Evolutionary conservation across 441 rosid genomes (phyloP).

Genomic region (Erodium texanum): DNA sequence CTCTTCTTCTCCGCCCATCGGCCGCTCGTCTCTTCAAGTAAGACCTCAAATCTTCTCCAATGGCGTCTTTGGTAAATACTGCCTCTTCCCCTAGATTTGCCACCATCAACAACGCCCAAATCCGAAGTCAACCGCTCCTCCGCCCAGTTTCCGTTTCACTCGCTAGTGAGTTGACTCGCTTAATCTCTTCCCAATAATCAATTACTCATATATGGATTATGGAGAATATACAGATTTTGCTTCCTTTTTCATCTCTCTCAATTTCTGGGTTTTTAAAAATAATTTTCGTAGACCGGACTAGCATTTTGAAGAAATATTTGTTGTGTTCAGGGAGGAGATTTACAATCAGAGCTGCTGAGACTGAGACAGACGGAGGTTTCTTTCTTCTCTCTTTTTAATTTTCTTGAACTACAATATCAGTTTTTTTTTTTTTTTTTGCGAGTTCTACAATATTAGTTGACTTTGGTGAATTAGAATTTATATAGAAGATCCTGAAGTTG

Average conservation of each 20-base stretch:
- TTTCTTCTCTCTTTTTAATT: neutral
- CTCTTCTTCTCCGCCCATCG: neutral
- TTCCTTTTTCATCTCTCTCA: neutral
- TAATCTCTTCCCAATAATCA: neutral
- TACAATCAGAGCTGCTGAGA: slow-evolving; percentile 71
- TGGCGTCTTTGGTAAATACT: slow-evolving; percentile 58
- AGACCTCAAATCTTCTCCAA: slow-evolving; percentile 19
- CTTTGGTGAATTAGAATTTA: too few relatives aligned
- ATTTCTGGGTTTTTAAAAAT: neutral
- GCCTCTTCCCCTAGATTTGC: slow-evolving; percentile 39
- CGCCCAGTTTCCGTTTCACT: slow-evolving; percentile 30
- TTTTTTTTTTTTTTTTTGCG: too few relatives aligned
- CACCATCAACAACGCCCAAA: slow-evolving; percentile 23
- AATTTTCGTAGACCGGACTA: neutral
- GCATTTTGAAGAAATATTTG: slow-evolving; percentile 3
- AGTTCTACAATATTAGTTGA: too few relatives aligned
- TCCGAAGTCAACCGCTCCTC: slow-evolving; percentile 30
- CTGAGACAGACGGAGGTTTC: slow-evolving; percentile 71
- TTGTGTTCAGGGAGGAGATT: slow-evolving; percentile 51
- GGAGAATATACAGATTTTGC: neutral
- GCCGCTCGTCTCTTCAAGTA: too few relatives aligned
- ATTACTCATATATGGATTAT: neutral
- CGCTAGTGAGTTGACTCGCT: slow-evolving; percentile 41
- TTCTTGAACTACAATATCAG: neutral
- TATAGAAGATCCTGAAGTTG: too few relatives aligned